Percentiles rank a stretch among this genome's conserved stretches.
Evolutionary conservation across 768 basidiomycete genomes (phyloP).

Genomic region (Leucosporidium yakuticum): DNA sequence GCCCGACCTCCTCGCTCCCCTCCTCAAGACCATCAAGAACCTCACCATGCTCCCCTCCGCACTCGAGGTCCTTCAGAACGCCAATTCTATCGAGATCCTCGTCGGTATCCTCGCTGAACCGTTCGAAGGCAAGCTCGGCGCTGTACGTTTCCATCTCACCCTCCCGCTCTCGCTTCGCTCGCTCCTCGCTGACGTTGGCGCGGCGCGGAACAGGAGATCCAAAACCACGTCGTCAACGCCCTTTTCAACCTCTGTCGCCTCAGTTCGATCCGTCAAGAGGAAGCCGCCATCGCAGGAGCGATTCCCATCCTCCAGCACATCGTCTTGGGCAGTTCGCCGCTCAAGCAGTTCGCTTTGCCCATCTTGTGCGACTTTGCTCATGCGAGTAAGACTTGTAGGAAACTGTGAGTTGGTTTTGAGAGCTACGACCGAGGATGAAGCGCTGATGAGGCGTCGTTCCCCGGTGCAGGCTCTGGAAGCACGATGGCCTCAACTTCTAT

Average conservation of each 20-base stretch:
- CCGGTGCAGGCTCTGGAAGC: conserved; percentile 60
- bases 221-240: conserved; percentile 94
- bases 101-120: conserved; percentile 76
- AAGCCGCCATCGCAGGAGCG: conserved; percentile 91
- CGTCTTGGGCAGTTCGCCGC: conserved; percentile 77
- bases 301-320: conserved; percentile 85
- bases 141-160: conserved; percentile 57
- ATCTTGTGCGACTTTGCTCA: conserved; percentile 94
- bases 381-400: conserved; percentile 87
- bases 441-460: neutral
- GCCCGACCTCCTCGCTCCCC: conserved; percentile 76
- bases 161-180: neutral
- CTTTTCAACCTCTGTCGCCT: conserved; percentile 93
- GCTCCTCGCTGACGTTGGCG: neutral
- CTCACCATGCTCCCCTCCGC: conserved; percentile 86
- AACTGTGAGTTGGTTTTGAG: conserved; percentile 46
- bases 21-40: conserved; percentile 93
- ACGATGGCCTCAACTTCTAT: conserved; percentile 80
- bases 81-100: conserved; percentile 88
- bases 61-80: conserved; percentile 89
- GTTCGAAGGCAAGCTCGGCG: conserved; percentile 66
- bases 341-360: conserved; percentile 94
- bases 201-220: conserved; percentile 67
- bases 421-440: neutral
- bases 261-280: conserved; percentile 91